Conservation (phyloP, 257 asterid species). For the Ocimum tenuiflorum region DNA sequence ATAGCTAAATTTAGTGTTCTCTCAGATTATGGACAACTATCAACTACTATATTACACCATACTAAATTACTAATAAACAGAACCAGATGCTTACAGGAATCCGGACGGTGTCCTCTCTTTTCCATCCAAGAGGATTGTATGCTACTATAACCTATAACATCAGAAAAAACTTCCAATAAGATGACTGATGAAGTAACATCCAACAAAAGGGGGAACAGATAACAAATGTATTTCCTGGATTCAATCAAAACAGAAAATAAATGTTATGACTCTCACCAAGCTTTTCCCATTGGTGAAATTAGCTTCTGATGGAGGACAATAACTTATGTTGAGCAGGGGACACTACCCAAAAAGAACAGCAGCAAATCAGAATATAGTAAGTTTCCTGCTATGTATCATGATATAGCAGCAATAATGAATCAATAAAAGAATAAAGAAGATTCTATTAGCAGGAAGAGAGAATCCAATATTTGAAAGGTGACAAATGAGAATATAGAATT, state of each 20-base stretch:
- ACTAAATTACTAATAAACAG: neutral
- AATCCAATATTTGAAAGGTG: neutral
- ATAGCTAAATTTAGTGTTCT: neutral
- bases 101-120: conserved; percentile 58
- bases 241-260: neutral
- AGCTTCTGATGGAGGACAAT: conserved; percentile 71
- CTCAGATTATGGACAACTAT: neutral
- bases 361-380: conserved; percentile 19
- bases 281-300: conserved; percentile 40
- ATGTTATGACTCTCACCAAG: conserved; percentile 37
- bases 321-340: conserved; percentile 71
- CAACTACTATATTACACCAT: conserved; percentile 1
- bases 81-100: conserved; percentile 57
- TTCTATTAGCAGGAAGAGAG: neutral
- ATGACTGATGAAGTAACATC: conserved; percentile 13
- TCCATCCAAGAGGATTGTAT: conserved; percentile 78
- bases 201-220: neutral
- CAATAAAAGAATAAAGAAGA: neutral
- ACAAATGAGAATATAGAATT: neutral
- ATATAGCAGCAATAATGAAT: neutral
- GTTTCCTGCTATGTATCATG: conserved; percentile 1
- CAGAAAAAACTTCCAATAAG: conserved; percentile 1
- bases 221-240: neutral
- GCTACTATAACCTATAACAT: conserved; percentile 50
- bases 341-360: conserved; percentile 37